A percentile compares a stretch with the other conserved stretches of the same genome.
Evolutionary conservation across 441 rosid species (phyloP).

Genomic region (Gossypium trilobum): DNA sequence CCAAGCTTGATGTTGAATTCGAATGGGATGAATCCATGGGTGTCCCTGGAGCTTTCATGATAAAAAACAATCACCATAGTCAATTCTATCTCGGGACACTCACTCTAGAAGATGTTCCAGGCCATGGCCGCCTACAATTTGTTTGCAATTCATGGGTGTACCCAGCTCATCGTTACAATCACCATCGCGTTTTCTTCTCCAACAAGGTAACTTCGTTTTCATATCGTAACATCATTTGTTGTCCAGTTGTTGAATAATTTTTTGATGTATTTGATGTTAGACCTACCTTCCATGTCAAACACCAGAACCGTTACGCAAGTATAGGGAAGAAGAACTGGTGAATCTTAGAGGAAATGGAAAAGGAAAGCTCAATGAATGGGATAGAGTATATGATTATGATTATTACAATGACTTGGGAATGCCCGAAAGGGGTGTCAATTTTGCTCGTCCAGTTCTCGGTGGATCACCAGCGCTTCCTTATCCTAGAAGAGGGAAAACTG

Average conservation of each 20-base stretch:
- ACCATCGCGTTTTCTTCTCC: slow-evolving; percentile 69
- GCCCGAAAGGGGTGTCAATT: slow-evolving; percentile 54
- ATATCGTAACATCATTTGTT: background rate
- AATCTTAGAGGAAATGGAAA: slow-evolving; percentile 52
- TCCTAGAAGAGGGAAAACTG: slow-evolving; percentile 79
- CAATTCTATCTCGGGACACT: slow-evolving; percentile 60
- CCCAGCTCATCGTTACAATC: slow-evolving; percentile 52
- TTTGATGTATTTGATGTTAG: slow-evolving; percentile 26
- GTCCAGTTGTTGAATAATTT: background rate
- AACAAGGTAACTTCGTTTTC: slow-evolving; percentile 51
- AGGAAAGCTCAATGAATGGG: slow-evolving; percentile 68
- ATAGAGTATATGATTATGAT: slow-evolving; percentile 80
- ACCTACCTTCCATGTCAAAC: slow-evolving; percentile 71
- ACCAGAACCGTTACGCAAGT: slow-evolving; percentile 48
- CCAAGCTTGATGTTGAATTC: slow-evolving; percentile 36
- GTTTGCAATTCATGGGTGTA: slow-evolving; percentile 89
- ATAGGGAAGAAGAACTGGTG: slow-evolving; percentile 57
- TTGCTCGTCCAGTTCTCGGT: slow-evolving; percentile 62
- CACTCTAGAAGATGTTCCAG: slow-evolving; percentile 48
- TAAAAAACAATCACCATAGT: slow-evolving; percentile 55
- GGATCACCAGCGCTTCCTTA: slow-evolving; percentile 60
- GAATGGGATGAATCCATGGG: slow-evolving; percentile 66
- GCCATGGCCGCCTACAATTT: slow-evolving; percentile 48
- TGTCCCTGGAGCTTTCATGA: slow-evolving; percentile 54
- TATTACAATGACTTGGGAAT: slow-evolving; percentile 71